Conservation (phyloP, 2,329 filamentous ascomycete species). For the Xylaria sp. region DNA sequence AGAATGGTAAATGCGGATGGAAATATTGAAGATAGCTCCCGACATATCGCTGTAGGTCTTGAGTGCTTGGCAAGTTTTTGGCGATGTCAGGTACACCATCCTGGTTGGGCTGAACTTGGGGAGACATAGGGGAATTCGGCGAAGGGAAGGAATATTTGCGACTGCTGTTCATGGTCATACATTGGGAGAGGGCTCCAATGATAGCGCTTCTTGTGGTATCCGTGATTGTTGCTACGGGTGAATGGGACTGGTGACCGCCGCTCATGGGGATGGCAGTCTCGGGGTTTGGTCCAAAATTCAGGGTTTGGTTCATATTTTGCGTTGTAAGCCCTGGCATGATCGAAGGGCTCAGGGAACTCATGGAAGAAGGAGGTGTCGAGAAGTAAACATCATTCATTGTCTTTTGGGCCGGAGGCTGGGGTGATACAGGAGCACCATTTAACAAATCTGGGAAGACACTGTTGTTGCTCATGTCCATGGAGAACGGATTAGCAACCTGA, state of each 20-base stretch:
- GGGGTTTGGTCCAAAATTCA: constrained; percentile 73
- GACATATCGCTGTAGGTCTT: constrained; percentile 90
- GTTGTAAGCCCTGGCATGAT: constrained; percentile 72
- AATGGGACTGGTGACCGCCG: constrained; percentile 69
- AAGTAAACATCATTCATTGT: constrained; percentile 80
- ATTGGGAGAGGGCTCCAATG: constrained; percentile 68
- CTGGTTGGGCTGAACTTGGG: constrained; percentile 60
- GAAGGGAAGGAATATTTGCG: constrained; percentile 73
- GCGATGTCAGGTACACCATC: constrained; percentile 64
- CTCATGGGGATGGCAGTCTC: constrained; percentile 79
- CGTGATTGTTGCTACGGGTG: constrained; percentile 72
- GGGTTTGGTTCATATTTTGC: constrained; percentile 72
- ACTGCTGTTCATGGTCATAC: constrained; percentile 62
- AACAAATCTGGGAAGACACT: constrained; percentile 82
- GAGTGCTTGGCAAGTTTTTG: constrained; percentile 78
- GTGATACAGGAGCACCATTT: constrained; percentile 77
- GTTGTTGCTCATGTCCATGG: constrained; percentile 77
- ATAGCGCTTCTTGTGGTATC: constrained; percentile 72
- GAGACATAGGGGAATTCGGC: constrained; percentile 65
- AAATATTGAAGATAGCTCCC: constrained; percentile 91
- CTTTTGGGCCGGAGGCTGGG: constrained; percentile 78
- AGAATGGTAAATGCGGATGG: constrained; percentile 93
- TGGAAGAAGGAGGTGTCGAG: constrained; percentile 78
- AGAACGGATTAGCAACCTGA: constrained; percentile 75
- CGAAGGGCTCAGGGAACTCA: constrained; percentile 79